A percentile compares a stretch with the other conserved stretches of the same genome.
These are phyloP conservation scores for Cercospora sojina DNA, from an alignment of 2,329 filamentous ascomycete genomes.

Conservation along the genomic window DNA sequence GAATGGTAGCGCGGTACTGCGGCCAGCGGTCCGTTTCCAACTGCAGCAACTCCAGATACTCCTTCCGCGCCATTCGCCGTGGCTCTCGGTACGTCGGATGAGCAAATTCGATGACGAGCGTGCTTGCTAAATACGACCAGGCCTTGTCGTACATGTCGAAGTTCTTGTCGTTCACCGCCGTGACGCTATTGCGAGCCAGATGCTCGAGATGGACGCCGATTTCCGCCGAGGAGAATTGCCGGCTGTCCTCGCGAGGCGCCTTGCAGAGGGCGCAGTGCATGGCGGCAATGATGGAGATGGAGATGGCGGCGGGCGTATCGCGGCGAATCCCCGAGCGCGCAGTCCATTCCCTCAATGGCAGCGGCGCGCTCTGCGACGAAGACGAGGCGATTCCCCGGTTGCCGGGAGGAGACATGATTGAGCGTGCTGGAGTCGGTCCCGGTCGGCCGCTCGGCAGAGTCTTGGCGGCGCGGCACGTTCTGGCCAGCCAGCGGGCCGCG, in stretches of 20 bases:
- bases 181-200: neutral
- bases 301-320: neutral
- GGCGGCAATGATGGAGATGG: neutral
- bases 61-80: neutral
- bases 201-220: neutral
- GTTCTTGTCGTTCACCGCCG: neutral
- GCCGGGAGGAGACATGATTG: too few species aligned
- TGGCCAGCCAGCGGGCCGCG: neutral
- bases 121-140: neutral
- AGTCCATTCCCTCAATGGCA: neutral
- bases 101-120: neutral
- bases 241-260: neutral
- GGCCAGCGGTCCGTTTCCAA: neutral
- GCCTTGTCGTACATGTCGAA: neutral
- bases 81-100: slow-evolving; percentile 1
- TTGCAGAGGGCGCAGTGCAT: neutral
- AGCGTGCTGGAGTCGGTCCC: neutral
- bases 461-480: neutral
- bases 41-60: neutral
- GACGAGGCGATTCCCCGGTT: neutral
- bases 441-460: neutral
- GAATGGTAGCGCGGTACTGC: neutral
- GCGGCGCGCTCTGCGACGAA: neutral
- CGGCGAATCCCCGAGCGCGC: neutral
- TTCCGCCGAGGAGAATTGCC: neutral